Base-by-base conservation (phyloP, 2,329 filamentous ascomycete genomes). In the Magnaporthales sp. region DNA sequence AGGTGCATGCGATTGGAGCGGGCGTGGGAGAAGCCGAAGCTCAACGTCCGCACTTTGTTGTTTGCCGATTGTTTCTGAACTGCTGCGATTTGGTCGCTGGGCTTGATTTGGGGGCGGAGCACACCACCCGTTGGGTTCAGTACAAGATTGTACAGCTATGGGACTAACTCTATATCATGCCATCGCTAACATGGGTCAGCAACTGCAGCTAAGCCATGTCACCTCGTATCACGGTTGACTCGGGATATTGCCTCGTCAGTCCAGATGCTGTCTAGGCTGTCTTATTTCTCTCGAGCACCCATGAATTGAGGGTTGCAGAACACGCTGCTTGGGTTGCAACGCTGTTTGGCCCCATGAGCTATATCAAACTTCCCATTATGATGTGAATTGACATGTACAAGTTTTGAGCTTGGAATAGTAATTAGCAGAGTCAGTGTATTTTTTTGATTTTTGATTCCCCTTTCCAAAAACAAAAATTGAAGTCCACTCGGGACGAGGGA, bases 1-100 rank as follows among this genome's bases (percentile, higher is more conserved):
- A 29, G 22, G 22, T 27, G 27, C 24, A 61, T 66, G 64, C 30
- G 56, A 10, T 30, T 66, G 64, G 64, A 31, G 29, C 6, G 64
- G 29, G 64, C 64, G 56, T 66, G 64, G 64, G 64, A 61, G 64
- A 24, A 31, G 30, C 54, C 54, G 2, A 62, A 66, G 64, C 3
- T 61, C 54, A 27, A 24, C 22, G 56, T 66, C 19, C 13, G 24
- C 31, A n/a, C 38, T 26, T 19, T 4, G 13, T 32, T 19, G 30
- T 46, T 32, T 15, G n/a, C 32, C 38, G 29, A n/a, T 22, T 64
- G 11, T 27, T 15, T 13, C 24, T 60, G 56, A 58, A 24, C 51
- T 15, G 51, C 51, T 38, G 32, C 32, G n/a, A n/a, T n/a, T n/a
- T n/a, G n/a, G n/a, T n/a, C n/a, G n/a, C n/a, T n/a, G n/a, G n/a